phyloP scores from a whole-genome alignment of 257 asterid genomes.

The Oldenlandia corymbosa region DNA sequence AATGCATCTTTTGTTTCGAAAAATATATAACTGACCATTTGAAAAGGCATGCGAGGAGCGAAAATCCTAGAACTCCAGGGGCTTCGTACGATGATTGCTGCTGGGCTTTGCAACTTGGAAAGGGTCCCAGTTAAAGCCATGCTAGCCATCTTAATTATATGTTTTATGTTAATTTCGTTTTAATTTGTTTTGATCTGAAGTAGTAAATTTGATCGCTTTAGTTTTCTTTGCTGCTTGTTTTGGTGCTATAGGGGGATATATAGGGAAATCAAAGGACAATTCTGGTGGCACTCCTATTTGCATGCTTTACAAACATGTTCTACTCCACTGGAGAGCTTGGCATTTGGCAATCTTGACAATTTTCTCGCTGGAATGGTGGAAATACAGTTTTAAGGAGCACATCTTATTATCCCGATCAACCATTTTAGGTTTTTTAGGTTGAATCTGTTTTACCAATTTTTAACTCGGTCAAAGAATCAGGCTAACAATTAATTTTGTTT shows the following conservation, averaged over 20 bases:
- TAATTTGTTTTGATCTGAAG: background rate
- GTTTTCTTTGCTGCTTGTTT: background rate
- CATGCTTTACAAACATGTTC: slow-evolving; percentile 8
- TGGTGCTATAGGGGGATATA: slow-evolving; percentile 12
- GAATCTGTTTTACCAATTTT: background rate
- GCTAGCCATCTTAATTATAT: slow-evolving; percentile 30
- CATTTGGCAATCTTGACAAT: slow-evolving; percentile 16
- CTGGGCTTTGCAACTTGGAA: slow-evolving; percentile 36
- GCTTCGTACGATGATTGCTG: slow-evolving; percentile 18
- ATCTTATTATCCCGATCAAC: slow-evolving; percentile 16
- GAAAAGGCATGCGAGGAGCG: slow-evolving; percentile 26
- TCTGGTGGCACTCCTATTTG: slow-evolving; percentile 13
- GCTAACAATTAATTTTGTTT: no score
- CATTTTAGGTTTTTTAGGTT: slow-evolving; percentile 18
- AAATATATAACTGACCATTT: slow-evolving; percentile 22
- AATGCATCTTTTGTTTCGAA: no score
- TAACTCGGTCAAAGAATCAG: background rate
- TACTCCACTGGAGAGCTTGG: background rate
- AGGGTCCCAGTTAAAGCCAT: slow-evolving; percentile 33
- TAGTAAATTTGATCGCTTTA: background rate
- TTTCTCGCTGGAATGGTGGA: slow-evolving; percentile 19
- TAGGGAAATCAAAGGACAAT: slow-evolving; percentile 8
- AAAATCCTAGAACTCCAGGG: slow-evolving; percentile 23
- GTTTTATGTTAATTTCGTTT: background rate
- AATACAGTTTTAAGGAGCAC: background rate